Percentiles rank a stretch among this genome's conserved stretches.
phyloP scores from a whole-genome alignment of 2,329 filamentous ascomycete genomes.

The Nothomitra cinnamomea region DNA sequence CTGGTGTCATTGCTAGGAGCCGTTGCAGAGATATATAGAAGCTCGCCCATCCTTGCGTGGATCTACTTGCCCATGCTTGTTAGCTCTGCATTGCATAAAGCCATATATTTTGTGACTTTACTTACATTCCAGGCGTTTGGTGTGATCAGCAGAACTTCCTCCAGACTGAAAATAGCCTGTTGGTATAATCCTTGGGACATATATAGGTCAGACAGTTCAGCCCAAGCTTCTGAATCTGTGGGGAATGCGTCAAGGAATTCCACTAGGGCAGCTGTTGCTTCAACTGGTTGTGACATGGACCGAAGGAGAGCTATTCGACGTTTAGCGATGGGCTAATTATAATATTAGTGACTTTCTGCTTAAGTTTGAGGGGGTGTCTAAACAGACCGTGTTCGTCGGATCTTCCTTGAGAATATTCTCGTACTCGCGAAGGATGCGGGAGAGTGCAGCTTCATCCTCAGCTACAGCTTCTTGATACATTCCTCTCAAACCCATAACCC shows the following conservation, averaged over 20 bases:
- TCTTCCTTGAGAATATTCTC: conserved; percentile 56
- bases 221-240: conserved; percentile 85
- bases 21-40: conserved; percentile 49
- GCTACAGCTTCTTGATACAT: conserved; percentile 74
- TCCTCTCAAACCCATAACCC: conserved; percentile 67
- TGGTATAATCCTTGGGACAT: conserved; percentile 58
- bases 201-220: conserved; percentile 80
- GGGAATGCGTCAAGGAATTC: conserved; percentile 67
- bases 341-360: conserved; percentile 13
- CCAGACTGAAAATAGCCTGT: conserved; percentile 74
- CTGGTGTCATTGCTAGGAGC: conserved; percentile 21
- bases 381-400: conserved; percentile 60
- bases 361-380: not conserved
- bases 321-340: conserved; percentile 59
- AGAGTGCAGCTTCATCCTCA: conserved; percentile 44
- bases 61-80: conserved; percentile 34
- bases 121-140: conserved; percentile 93
- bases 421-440: conserved; percentile 59
- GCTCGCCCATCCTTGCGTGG: conserved; percentile 72
- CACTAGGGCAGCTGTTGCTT: conserved; percentile 59
- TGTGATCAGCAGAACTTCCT: conserved; percentile 72
- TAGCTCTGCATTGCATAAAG: not conserved
- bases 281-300: conserved; percentile 49
- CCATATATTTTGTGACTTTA: conserved; percentile 7
- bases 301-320: conserved; percentile 64